These are phyloP conservation scores for Microstroma glucosiphilum DNA, from an alignment of 1,284 basidiomycete genomes.

Conservation along the genomic window DNA sequence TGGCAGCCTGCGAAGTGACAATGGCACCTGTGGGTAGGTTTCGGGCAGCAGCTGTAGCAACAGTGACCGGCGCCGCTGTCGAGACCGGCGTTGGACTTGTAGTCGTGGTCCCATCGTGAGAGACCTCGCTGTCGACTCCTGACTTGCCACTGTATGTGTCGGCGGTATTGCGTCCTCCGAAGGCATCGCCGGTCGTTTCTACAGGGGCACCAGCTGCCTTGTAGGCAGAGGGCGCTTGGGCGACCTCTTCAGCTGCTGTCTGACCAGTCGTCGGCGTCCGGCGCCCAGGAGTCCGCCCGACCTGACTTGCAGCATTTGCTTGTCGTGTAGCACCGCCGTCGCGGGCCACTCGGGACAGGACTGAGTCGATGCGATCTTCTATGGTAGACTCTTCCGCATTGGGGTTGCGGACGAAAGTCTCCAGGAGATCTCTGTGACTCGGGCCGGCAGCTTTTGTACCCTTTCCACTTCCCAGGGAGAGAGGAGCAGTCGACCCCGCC, in stretches of 20 bases:
- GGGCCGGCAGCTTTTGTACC: neutral
- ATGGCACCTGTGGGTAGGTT: neutral
- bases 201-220: no score
- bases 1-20: neutral
- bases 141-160: conserved; percentile 14
- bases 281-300: neutral
- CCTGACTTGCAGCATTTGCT: conserved; percentile 1
- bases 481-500: neutral
- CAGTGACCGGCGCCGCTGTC: conserved; percentile 3
- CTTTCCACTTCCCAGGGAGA: conserved; percentile 7
- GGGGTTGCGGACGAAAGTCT: conserved; percentile 19
- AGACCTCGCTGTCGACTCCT: neutral
- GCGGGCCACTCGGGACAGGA: conserved; percentile 15
- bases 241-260: neutral
- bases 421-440: conserved; percentile 22
- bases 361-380: conserved; percentile 36
- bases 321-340: no score
- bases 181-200: neutral
- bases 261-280: conserved; percentile 4
- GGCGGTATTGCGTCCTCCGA: neutral
- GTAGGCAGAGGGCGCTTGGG: neutral
- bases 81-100: conserved; percentile 31
- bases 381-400: conserved; percentile 13
- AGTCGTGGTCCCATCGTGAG: conserved; percentile 14
- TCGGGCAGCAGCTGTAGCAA: neutral